Base-by-base conservation (phyloP, 768 basidiomycete genomes). In the Agaricus bisporus region DNA sequence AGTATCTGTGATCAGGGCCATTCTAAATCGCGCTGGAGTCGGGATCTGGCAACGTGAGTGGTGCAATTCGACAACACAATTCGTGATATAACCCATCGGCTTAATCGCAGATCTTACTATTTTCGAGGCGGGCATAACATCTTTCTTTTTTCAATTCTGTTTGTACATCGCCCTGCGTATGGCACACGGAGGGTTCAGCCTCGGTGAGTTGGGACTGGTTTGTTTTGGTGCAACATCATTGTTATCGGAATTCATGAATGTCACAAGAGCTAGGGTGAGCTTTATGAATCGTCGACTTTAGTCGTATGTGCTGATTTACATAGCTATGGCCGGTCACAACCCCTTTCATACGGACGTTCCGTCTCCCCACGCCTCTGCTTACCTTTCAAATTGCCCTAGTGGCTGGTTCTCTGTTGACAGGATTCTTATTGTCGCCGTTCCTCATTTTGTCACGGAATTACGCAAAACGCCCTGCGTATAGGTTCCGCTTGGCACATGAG, bases 311-410 rank as follows among this genome's bases (percentile, higher is more conserved):
- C 25, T 54, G 41, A 53, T 49, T 18, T 22, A 38, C 37, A 57
- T 28, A 91, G 93, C 85, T 91, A 49, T 87, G 83, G 82, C 89
- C 88, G 18, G 68, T 81, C 44, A 83, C 83, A 22, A 93, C 85
- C 9, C 81, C 83, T 0, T 93, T 84, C 66, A 88, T 95, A 71
- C 88, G 89, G 65, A 95, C 95, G 0, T 97, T 89, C 64, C 87
- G 95, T 38, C 74, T 94, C 5, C 94, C 97, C 9, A 95, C 91
- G 2, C 95, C 97, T 10, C 76, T 98, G 15, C 78, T 98, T 47
- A 81, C 87, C 38, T 95, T 92, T 69, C 97, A 98, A 64, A 76
- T 95, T 39, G 91, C 97, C 1, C 78, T 98, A 43, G 88, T 99
- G 44, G 90, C 88, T 4, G 97, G 97, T 20, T 87, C 93, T 0